A percentile compares a stretch with the other conserved stretches of the same genome.
Conservation (phyloP, 2,329 filamentous ascomycete genomes). For the Aspergillus quadricinctus region DNA sequence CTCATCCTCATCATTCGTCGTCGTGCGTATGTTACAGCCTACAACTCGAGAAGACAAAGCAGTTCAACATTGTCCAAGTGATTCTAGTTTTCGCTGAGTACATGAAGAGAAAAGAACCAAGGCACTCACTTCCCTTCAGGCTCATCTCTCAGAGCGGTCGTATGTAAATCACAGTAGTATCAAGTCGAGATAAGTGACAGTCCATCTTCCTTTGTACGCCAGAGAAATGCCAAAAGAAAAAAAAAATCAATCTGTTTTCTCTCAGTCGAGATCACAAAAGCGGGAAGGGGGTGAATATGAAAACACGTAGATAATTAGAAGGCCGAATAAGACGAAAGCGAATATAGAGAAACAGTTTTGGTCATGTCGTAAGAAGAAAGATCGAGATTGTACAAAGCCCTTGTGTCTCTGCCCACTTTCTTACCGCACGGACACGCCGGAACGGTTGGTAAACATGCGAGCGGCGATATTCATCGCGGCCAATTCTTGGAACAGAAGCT, state of each 20-base stretch:
- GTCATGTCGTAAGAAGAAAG: constrained; percentile 1
- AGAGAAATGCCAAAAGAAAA: constrained; percentile 18
- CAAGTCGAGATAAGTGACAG: constrained; percentile 7
- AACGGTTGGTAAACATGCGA: constrained; percentile 83
- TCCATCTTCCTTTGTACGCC: constrained; percentile 20
- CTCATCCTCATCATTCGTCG: too few relatives aligned
- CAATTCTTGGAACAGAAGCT: constrained; percentile 96
- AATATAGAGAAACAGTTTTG: constrained; percentile 3
- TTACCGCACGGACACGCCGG: constrained; percentile 41
- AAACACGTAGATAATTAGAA: neutral
- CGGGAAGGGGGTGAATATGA: neutral
- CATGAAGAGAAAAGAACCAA: neutral
- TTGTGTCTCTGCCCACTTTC: constrained; percentile 1
- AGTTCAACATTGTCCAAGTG: neutral
- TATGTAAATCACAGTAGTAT: constrained; percentile 4
- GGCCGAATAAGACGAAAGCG: neutral
- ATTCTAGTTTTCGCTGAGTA: neutral
- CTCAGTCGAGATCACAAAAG: constrained; percentile 12
- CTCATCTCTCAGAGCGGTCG: neutral
- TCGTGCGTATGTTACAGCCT: neutral
- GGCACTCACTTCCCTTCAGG: neutral
- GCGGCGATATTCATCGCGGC: constrained; percentile 98
- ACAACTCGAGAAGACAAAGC: neutral
- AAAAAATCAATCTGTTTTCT: constrained; percentile 10
- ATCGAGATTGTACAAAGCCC: constrained; percentile 1